Conservation (phyloP, 176 grass and related monocot genomes). For the Melocanna baccifera region DNA sequence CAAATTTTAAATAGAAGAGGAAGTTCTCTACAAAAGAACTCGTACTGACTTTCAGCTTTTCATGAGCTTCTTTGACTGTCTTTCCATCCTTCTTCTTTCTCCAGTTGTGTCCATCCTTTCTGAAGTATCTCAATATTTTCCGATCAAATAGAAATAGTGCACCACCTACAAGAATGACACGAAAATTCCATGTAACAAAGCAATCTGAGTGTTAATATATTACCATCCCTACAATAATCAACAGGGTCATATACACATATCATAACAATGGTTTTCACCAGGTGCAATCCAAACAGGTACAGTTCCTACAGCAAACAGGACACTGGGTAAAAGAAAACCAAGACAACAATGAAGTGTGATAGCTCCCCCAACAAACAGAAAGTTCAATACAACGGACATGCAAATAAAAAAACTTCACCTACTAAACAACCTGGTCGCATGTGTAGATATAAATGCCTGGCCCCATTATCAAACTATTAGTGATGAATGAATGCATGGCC, state of each 20-base stretch:
- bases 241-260: neutral
- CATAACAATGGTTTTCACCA: neutral
- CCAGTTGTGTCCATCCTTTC: conserved; percentile 87
- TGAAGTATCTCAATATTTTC: conserved; percentile 90
- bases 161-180: conserved; percentile 52
- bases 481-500: neutral
- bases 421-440: neutral
- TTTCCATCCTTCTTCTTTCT: conserved; percentile 90
- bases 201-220: neutral
- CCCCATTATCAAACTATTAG: conserved; percentile 17
- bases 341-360: neutral
- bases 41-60: conserved; percentile 68
- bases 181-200: conserved; percentile 18
- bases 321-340: neutral
- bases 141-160: conserved; percentile 82
- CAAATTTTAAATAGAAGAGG: neutral
- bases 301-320: neutral
- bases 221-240: neutral
- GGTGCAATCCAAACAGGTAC: neutral
- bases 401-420: neutral
- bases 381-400: conserved; percentile 1
- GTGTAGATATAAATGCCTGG: neutral
- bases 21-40: conserved; percentile 1
- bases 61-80: conserved; percentile 89
- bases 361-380: neutral